phyloP scores from a whole-genome alignment of 495 filamentous ascomycete species.

The Penicillium canescens region DNA sequence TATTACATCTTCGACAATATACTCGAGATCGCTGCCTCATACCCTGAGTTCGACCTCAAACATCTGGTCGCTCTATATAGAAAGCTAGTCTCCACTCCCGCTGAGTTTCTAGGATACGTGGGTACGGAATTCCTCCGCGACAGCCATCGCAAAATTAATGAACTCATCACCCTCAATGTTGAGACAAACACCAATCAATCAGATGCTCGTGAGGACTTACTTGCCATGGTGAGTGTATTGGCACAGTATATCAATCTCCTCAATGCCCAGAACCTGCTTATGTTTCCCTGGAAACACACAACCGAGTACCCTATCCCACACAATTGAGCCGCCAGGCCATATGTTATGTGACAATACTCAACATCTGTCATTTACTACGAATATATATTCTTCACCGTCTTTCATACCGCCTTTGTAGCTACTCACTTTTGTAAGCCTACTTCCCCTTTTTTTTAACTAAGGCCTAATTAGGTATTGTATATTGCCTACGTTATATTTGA shows the following conservation, averaged over 20 bases:
- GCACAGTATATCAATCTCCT: constrained; percentile 15
- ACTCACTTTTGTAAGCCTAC: too few relatives aligned
- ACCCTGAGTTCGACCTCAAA: constrained; percentile 7
- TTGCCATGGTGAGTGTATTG: constrained; percentile 14
- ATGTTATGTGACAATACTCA: too few relatives aligned
- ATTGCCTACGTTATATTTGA: too few relatives aligned
- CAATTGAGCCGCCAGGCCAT: not conserved
- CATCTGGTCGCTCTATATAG: constrained; percentile 10
- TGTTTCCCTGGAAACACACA: constrained; percentile 15
- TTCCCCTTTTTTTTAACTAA: too few relatives aligned
- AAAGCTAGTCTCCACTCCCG: not conserved
- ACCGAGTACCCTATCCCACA: constrained; percentile 5
- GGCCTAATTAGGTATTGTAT: too few relatives aligned
- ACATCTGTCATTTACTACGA: too few relatives aligned
- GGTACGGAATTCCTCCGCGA: constrained; percentile 3
- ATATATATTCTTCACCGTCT: too few relatives aligned
- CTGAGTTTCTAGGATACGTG: constrained; percentile 13
- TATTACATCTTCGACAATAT: constrained; percentile 15
- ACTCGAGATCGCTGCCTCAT: not conserved
- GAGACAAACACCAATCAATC: not conserved
- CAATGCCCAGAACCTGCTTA: constrained; percentile 15
- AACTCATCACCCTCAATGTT: constrained; percentile 1
- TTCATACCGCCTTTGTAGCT: too few relatives aligned
- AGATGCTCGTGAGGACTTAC: constrained; percentile 9
- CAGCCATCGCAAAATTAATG: constrained; percentile 6